phyloP scores from a whole-genome alignment of 495 filamentous ascomycete genomes.

The Extremus antarcticus region DNA sequence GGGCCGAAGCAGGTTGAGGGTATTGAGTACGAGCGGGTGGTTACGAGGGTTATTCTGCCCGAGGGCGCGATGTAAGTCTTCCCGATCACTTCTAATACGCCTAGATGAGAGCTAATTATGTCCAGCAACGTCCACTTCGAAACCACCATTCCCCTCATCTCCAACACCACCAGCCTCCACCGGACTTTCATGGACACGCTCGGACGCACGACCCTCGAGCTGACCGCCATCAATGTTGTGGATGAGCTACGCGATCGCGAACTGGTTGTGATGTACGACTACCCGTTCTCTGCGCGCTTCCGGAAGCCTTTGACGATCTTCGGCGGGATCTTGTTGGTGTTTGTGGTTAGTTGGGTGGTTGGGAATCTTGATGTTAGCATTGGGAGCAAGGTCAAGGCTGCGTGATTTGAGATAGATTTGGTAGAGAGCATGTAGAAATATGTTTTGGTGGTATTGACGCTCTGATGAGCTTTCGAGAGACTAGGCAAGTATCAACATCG shows the following conservation, averaged over 20 bases:
- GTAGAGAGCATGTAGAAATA: too few relatives aligned
- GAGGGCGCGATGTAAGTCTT: slow-evolving; percentile 53
- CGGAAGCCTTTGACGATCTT: slow-evolving; percentile 83
- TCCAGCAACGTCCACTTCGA: slow-evolving; percentile 56
- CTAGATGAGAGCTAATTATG: background rate
- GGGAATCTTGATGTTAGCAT: slow-evolving; percentile 68
- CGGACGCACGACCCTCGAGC: slow-evolving; percentile 70
- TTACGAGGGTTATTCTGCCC: slow-evolving; percentile 73
- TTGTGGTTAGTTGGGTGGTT: slow-evolving; percentile 64
- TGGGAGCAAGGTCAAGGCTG: slow-evolving; percentile 24
- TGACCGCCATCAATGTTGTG: slow-evolving; percentile 74
- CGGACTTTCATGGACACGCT: slow-evolving; percentile 90
- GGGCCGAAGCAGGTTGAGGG: slow-evolving; percentile 78
- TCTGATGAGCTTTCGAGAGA: too few relatives aligned
- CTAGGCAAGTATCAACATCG: too few relatives aligned
- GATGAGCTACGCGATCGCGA: slow-evolving; percentile 77
- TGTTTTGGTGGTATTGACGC: too few relatives aligned
- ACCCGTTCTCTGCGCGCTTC: slow-evolving; percentile 60
- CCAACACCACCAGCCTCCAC: slow-evolving; percentile 48
- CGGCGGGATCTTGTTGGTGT: slow-evolving; percentile 59
- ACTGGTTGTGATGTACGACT: slow-evolving; percentile 76
- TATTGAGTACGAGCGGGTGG: slow-evolving; percentile 69
- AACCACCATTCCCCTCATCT: slow-evolving; percentile 47
- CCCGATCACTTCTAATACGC: too few relatives aligned
- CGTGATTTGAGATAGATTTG: background rate